phyloP scores from a whole-genome alignment of 2,329 filamentous ascomycete genomes.

The Colletotrichum godetiae region DNA sequence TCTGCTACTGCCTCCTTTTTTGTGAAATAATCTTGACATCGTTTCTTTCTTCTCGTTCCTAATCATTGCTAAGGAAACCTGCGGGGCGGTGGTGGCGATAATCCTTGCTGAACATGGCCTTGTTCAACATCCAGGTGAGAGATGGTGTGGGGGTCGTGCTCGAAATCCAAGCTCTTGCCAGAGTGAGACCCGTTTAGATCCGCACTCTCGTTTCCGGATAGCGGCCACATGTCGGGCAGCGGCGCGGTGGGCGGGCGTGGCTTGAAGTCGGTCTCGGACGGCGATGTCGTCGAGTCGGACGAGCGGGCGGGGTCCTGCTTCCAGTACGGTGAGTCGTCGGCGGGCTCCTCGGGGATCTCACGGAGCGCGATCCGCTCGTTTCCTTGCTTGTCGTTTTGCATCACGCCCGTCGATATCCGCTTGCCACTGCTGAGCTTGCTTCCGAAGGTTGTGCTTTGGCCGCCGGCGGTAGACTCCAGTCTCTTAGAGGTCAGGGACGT shows the following conservation, averaged over 20 bases:
- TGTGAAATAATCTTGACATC: not conserved
- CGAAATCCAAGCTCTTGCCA: conserved; percentile 18
- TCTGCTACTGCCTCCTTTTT: conserved; percentile 1
- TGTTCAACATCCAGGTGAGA: conserved; percentile 14
- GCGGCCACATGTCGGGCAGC: conserved; percentile 25
- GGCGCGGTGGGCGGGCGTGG: conserved; percentile 30
- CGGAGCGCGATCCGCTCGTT: conserved; percentile 34
- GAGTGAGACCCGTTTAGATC: conserved; percentile 15
- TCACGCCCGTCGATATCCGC: conserved; percentile 18
- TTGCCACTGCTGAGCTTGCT: conserved; percentile 33
- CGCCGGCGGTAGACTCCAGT: conserved; percentile 31
- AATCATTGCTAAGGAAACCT: conserved; percentile 18
- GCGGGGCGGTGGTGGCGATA: conserved; percentile 31
- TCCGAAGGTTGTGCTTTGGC: conserved; percentile 27
- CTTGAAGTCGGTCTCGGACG: conserved; percentile 17
- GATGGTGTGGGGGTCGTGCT: not conserved
- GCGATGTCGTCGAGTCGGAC: conserved; percentile 5
- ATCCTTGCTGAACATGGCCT: conserved; percentile 7
- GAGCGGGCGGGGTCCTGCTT: not conserved
- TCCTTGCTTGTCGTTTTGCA: conserved; percentile 19
- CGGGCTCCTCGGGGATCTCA: conserved; percentile 33
- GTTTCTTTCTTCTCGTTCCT: not conserved
- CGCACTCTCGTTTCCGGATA: conserved; percentile 19
- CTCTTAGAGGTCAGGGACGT: conserved; percentile 35
- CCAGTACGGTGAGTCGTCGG: conserved; percentile 8